phyloP scores from a whole-genome alignment of 345 rosid genomes.

The Balakata baccata region DNA sequence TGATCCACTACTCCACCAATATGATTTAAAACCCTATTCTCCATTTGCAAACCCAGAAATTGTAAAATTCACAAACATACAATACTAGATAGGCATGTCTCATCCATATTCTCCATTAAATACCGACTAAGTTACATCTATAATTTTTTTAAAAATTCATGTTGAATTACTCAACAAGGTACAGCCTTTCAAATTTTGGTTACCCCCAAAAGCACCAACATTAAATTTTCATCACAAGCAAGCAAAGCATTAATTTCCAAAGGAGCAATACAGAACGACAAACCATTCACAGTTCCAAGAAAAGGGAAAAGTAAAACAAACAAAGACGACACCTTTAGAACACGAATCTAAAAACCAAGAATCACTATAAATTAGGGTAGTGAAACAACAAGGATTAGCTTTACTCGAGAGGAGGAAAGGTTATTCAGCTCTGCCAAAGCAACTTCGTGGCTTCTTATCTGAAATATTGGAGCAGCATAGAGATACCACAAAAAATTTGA shows the following conservation, averaged over 20 bases:
- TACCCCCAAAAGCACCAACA: neutral
- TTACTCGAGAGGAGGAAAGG: slow-evolving; percentile 41
- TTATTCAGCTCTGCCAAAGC: slow-evolving; percentile 43
- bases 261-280: neutral
- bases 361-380: neutral
- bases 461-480: neutral
- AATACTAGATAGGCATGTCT: neutral
- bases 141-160: too few relatives aligned
- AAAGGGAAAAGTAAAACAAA: neutral
- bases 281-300: neutral
- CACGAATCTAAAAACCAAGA: too few relatives aligned
- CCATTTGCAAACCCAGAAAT: neutral
- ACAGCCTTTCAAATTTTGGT: too few relatives aligned
- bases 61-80: neutral
- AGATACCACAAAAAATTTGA: too few relatives aligned
- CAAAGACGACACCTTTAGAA: neutral
- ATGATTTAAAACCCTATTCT: neutral
- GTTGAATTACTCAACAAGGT: too few relatives aligned
- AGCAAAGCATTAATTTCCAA: neutral
- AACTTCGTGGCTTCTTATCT: slow-evolving; percentile 48
- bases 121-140: too few relatives aligned
- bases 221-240: neutral
- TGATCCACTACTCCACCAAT: too few relatives aligned
- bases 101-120: too few relatives aligned
- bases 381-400: neutral